Evolutionary conservation across 108 stramenopile species (phyloP).

Genomic region (Nannochloropsis granulata): DNA sequence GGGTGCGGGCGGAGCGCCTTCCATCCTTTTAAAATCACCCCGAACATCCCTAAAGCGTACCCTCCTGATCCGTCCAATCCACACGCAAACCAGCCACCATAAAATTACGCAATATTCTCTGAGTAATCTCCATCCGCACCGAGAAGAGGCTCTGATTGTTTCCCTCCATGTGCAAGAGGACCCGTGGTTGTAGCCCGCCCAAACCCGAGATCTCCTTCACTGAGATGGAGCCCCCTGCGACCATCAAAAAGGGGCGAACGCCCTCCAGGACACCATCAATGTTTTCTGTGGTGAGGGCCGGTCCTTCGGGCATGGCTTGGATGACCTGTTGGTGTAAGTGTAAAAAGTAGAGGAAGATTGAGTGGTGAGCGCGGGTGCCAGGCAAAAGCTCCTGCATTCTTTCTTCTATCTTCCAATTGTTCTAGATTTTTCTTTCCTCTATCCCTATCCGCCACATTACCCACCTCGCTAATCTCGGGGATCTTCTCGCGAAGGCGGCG

Average conservation of each 20-base stretch:
- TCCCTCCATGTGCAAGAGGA: conserved; percentile 77
- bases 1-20: too few relatives aligned
- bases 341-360: background rate
- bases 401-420: too few relatives aligned
- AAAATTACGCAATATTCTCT: conserved; percentile 82
- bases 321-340: conserved; percentile 17
- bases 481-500: conserved; percentile 66
- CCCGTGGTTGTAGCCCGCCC: conserved; percentile 58
- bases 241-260: conserved; percentile 80
- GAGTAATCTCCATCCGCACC: conserved; percentile 88
- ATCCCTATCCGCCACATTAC: background rate
- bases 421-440: too few relatives aligned
- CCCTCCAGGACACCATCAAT: conserved; percentile 58
- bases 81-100: conserved; percentile 75
- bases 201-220: conserved; percentile 49
- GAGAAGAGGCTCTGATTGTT: conserved; percentile 58
- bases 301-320: conserved; percentile 78
- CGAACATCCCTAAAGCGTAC: background rate
- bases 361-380: too few relatives aligned
- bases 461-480: conserved; percentile 91
- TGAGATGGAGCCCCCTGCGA: conserved; percentile 76
- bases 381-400: too few relatives aligned
- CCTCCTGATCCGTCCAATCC: conserved; percentile 41
- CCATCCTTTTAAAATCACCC: too few relatives aligned
- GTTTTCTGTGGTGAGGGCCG: conserved; percentile 42